phyloP scores from a whole-genome alignment of 805 yeast genomes.

The Candida incommunis region DNA sequence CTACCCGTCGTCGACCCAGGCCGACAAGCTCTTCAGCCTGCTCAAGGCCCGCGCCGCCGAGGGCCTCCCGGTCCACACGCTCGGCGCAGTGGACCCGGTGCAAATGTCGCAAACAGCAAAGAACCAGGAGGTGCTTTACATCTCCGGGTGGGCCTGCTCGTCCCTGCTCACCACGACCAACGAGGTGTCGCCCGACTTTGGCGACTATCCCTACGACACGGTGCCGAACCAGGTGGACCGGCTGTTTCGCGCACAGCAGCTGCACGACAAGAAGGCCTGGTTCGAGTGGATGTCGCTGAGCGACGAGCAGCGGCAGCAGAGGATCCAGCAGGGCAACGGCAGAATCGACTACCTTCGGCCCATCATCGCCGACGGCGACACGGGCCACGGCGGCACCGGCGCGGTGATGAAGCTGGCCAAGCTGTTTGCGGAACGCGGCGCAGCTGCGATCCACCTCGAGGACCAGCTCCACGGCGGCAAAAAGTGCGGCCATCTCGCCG shows the following conservation, averaged over 20 bases:
- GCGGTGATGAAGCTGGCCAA: slow-evolving; percentile 54
- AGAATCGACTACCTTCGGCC: slow-evolving; percentile 42
- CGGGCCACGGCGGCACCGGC: slow-evolving; percentile 51
- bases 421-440: slow-evolving; percentile 51
- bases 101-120: slow-evolving; percentile 44
- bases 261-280: slow-evolving; percentile 40
- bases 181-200: slow-evolving; percentile 53
- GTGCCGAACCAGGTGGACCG: slow-evolving; percentile 56
- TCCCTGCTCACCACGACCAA: slow-evolving; percentile 43
- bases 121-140: slow-evolving; percentile 24
- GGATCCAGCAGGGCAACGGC: slow-evolving; percentile 13
- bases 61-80: slow-evolving; percentile 36
- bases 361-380: slow-evolving; percentile 53
- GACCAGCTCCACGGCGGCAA: slow-evolving; percentile 55
- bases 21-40: slow-evolving; percentile 34
- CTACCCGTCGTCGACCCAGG: slow-evolving; percentile 37
- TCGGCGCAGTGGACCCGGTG: slow-evolving; percentile 50
- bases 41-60: slow-evolving; percentile 27
- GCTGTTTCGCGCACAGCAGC: slow-evolving; percentile 40
- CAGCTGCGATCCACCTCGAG: slow-evolving; percentile 52
- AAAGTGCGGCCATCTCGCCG: slow-evolving; percentile 50
- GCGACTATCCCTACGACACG: slow-evolving; percentile 56
- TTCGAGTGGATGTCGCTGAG: slow-evolving; percentile 24
- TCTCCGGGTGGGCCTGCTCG: slow-evolving; percentile 17
- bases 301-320: slow-evolving; percentile 14